Percentiles rank a stretch among this genome's conserved stretches.
Evolutionary conservation across 2,329 filamentous ascomycete species (phyloP).

Genomic region (Lithohypha guttulata): DNA sequence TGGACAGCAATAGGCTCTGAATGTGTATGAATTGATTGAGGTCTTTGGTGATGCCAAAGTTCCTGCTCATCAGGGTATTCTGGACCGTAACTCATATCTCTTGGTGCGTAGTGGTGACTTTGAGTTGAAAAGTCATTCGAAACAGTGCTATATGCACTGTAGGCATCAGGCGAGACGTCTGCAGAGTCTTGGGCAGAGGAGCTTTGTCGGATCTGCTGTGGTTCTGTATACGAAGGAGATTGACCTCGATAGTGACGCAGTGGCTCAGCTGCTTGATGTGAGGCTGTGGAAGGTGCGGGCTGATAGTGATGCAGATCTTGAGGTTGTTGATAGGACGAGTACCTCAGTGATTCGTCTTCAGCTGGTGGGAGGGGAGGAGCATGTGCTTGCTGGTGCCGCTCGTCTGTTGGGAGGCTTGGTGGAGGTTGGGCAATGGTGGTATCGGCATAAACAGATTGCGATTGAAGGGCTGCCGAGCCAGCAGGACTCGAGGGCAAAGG

Average conservation of each 20-base stretch:
- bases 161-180: slow-evolving; percentile 27
- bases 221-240: slow-evolving; percentile 27
- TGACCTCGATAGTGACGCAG: slow-evolving; percentile 10
- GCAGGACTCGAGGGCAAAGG: slow-evolving; percentile 72
- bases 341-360: no score
- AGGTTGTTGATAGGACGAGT: no score
- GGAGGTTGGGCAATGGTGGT: slow-evolving; percentile 12
- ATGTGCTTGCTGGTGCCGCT: slow-evolving; percentile 6
- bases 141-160: slow-evolving; percentile 45
- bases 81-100: not conserved
- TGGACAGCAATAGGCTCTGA: slow-evolving; percentile 5
- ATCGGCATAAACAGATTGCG: slow-evolving; percentile 6
- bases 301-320: slow-evolving; percentile 5
- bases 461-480: slow-evolving; percentile 31
- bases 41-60: slow-evolving; percentile 5
- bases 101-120: not conserved
- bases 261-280: not conserved
- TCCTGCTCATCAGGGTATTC: slow-evolving; percentile 1
- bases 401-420: slow-evolving; percentile 10
- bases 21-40: slow-evolving; percentile 6
- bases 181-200: slow-evolving; percentile 26
- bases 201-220: slow-evolving; percentile 40
- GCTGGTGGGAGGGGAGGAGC: slow-evolving; percentile 10
- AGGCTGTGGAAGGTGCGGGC: not conserved
- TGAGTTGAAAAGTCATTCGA: slow-evolving; percentile 27